These are phyloP conservation scores for Helicosporidium sp. DNA, from an alignment of 139 green algal species.

Conservation along the genomic window DNA sequence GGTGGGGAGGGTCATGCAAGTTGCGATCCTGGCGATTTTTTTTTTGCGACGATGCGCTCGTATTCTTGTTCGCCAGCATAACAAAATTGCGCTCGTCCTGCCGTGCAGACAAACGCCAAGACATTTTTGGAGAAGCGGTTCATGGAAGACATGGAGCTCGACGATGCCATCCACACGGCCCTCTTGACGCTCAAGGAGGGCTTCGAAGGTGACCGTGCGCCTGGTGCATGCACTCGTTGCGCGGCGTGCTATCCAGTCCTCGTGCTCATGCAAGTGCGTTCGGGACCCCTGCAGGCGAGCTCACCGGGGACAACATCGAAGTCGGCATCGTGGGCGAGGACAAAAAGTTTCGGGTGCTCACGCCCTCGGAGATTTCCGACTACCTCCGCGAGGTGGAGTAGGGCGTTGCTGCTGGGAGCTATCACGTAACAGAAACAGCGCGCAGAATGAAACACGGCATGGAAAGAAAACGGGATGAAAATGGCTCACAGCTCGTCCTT, in stretches of 20 bases:
- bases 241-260: too few species aligned
- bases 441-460: too few species aligned
- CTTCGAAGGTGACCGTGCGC: constrained; percentile 93
- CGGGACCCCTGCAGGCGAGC: constrained; percentile 18
- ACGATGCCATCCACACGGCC: constrained; percentile 95
- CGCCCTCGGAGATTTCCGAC: constrained; percentile 74
- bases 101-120: constrained; percentile 57
- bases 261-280: too few species aligned
- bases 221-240: too few species aligned
- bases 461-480: too few species aligned
- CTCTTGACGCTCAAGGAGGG: constrained; percentile 95
- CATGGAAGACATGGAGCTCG: constrained; percentile 90
- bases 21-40: too few species aligned
- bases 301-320: constrained; percentile 65
- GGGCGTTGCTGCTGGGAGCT: too few species aligned
- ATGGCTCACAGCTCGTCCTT: not conserved
- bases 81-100: too few species aligned
- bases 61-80: too few species aligned
- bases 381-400: constrained; percentile 95
- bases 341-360: constrained; percentile 79
- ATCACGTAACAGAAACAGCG: too few species aligned
- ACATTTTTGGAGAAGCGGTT: constrained; percentile 86
- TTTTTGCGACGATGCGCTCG: too few species aligned
- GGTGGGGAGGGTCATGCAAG: too few species aligned
- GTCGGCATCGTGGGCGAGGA: constrained; percentile 79